Conservation (phyloP, 2,329 filamentous ascomycete species). For the Podosphaera aphanis region DNA sequence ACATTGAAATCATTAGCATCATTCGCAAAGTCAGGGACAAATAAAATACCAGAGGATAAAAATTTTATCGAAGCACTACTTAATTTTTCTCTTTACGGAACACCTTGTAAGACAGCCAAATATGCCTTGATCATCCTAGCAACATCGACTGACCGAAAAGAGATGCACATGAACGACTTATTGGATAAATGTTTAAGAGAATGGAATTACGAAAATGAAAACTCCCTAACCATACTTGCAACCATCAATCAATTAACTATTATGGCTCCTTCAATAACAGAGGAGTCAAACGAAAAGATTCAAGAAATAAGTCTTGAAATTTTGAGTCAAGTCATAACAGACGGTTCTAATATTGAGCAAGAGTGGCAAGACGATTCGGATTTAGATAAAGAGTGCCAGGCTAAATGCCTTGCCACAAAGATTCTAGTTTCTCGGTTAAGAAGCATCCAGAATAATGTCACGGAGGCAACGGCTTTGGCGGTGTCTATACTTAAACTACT, state of each 20-base stretch:
- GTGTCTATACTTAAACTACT: conserved; percentile 56
- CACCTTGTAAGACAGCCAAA: conserved; percentile 65
- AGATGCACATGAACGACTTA: conserved; percentile 68
- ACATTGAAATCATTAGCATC: conserved; percentile 84
- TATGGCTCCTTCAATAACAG: conserved; percentile 46
- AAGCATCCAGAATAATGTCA: conserved; percentile 25
- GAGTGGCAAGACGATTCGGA: conserved; percentile 45
- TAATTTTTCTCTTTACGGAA: conserved; percentile 62
- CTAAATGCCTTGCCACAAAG: conserved; percentile 65
- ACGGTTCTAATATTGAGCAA: conserved; percentile 31
- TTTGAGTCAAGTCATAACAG: conserved; percentile 43
- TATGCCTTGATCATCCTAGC: conserved; percentile 82
- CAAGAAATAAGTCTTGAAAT: conserved; percentile 57
- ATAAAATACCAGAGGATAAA: conserved; percentile 59
- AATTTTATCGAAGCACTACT: conserved; percentile 63
- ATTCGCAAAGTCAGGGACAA: conserved; percentile 60
- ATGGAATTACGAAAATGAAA: conserved; percentile 46
- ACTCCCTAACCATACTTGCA: conserved; percentile 54
- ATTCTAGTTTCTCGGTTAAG: conserved; percentile 70
- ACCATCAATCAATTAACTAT: conserved; percentile 54
- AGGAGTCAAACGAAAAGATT: conserved; percentile 53
- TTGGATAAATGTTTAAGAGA: conserved; percentile 51
- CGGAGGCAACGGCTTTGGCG: conserved; percentile 33
- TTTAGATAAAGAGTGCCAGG: conserved; percentile 57
- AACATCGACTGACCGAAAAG: conserved; percentile 45